Percentiles rank a stretch among this genome's conserved stretches.
phyloP scores from a whole-genome alignment of 768 basidiomycete genomes.

The Leccinum ochraceum region DNA sequence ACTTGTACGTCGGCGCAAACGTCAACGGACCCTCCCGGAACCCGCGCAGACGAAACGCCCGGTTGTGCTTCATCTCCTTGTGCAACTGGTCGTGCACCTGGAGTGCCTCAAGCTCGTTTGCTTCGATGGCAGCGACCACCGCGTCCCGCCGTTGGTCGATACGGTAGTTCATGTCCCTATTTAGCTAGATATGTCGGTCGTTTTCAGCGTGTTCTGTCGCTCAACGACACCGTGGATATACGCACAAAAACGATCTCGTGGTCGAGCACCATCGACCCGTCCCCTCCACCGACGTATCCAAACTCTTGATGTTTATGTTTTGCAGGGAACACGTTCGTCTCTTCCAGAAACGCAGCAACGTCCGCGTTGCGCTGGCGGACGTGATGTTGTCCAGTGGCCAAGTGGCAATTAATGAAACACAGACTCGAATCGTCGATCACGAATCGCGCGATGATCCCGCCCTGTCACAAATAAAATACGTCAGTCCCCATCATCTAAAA shows the following conservation, averaged over 20 bases:
- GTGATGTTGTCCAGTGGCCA: slow-evolving; percentile 92
- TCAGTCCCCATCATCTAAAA: background rate
- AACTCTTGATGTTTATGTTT: slow-evolving; percentile 53
- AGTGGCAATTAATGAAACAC: slow-evolving; percentile 95
- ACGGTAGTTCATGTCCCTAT: slow-evolving; percentile 96
- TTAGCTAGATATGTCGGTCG: slow-evolving; percentile 50
- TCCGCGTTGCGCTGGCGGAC: slow-evolving; percentile 85
- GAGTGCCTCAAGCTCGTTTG: slow-evolving; percentile 65
- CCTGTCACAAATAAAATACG: slow-evolving; percentile 44
- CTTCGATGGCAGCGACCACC: slow-evolving; percentile 69
- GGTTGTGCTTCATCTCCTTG: slow-evolving; percentile 87
- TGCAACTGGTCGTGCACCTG: slow-evolving; percentile 82
- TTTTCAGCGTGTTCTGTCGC: background rate
- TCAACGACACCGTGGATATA: background rate
- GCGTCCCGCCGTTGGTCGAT: slow-evolving; percentile 90
- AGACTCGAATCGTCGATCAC: slow-evolving; percentile 90
- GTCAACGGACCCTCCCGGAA: slow-evolving; percentile 82
- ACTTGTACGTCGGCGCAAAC: slow-evolving; percentile 94
- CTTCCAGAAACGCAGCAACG: slow-evolving; percentile 84
- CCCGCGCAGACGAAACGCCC: slow-evolving; percentile 79
- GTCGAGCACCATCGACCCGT: slow-evolving; percentile 90
- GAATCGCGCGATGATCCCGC: slow-evolving; percentile 87
- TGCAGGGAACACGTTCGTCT: slow-evolving; percentile 62
- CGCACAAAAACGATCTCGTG: slow-evolving; percentile 89
- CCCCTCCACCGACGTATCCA: slow-evolving; percentile 86